Evolutionary conservation across 129 eudicot genomes (phyloP).

Genomic region (Arctium minus): DNA sequence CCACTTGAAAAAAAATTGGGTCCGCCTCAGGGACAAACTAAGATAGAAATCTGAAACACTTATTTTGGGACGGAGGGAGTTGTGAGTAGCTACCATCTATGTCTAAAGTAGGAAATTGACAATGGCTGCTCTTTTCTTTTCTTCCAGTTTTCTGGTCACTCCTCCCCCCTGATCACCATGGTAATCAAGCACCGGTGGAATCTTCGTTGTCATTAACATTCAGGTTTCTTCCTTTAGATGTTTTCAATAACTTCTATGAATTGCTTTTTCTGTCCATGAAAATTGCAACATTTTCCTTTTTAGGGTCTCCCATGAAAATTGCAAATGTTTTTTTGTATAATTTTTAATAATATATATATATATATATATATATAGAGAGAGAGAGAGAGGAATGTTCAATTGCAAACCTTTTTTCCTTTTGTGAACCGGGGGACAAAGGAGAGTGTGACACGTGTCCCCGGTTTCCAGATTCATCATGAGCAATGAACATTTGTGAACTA

Average conservation of each 20-base stretch:
- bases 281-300: not conserved
- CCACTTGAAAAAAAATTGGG: not conserved
- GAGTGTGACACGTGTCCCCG: no score
- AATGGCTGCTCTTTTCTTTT: conserved; percentile 1
- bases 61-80: not conserved
- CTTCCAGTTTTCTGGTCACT: conserved; percentile 83
- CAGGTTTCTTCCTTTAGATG: conserved; percentile 47
- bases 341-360: not conserved
- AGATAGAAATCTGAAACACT: not conserved
- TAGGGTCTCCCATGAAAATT: not conserved
- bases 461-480: no score
- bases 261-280: not conserved
- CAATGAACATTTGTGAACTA: no score
- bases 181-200: conserved; percentile 60
- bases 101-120: conserved; percentile 3
- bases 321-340: not conserved
- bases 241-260: not conserved
- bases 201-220: conserved; percentile 81
- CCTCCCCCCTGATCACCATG: conserved; percentile 56
- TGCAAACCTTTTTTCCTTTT: no score
- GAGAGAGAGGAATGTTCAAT: no score
- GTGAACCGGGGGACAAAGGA: no score
- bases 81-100: not conserved
- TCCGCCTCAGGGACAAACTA: not conserved
- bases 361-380: no score